Evolutionary conservation across 345 rosid species (phyloP).

Genomic region (Citropsis articulata): DNA sequence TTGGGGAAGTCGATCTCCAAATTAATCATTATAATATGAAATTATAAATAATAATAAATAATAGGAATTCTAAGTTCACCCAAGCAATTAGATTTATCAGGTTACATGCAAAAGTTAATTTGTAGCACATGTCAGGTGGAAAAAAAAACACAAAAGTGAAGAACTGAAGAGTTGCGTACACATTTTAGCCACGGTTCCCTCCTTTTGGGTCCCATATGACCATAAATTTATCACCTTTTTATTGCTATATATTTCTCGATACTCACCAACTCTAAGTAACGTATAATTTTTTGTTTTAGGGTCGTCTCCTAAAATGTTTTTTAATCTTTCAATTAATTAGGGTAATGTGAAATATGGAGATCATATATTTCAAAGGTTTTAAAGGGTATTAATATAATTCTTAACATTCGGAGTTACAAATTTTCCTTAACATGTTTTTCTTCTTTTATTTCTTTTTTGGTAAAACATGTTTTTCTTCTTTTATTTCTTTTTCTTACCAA

Average conservation of each 20-base stretch:
- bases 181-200: background rate
- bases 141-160: background rate
- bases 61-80: no score
- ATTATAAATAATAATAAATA: no score
- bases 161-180: background rate
- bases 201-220: background rate
- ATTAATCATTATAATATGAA: background rate
- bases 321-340: background rate
- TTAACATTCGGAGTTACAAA: no score
- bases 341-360: background rate
- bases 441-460: no score
- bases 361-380: no score
- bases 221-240: background rate
- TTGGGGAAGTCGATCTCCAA: background rate
- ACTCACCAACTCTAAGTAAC: background rate
- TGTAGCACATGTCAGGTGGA: background rate
- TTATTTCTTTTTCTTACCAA: no score
- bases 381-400: no score
- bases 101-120: background rate
- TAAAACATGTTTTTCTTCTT: no score
- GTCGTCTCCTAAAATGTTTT: no score
- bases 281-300: background rate
- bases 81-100: background rate
- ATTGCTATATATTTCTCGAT: background rate
- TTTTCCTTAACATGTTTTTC: no score